Percentiles rank a stretch among this genome's conserved stretches.
Evolutionary conservation across 352 stramenopile genomes (phyloP).

Genomic region (Phytophthora sp.): DNA sequence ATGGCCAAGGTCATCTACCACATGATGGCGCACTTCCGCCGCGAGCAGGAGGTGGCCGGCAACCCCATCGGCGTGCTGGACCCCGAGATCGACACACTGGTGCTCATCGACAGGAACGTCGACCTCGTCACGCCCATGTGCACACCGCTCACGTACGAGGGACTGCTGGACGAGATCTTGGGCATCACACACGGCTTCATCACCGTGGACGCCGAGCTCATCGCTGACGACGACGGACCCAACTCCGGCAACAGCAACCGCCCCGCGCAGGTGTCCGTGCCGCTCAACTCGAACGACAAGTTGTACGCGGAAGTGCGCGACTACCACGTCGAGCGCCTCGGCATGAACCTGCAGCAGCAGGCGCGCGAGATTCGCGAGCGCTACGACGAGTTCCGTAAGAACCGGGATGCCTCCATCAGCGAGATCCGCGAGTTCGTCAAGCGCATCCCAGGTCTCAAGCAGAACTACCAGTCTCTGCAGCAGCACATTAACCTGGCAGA

Average conservation of each 20-base stretch:
- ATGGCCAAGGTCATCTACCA: slow-evolving; percentile 93
- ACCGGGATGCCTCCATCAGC: slow-evolving; percentile 95
- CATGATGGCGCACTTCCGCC: slow-evolving; percentile 91
- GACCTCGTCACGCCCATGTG: slow-evolving; percentile 97
- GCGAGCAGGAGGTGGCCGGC: slow-evolving; percentile 89
- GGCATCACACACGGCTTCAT: slow-evolving; percentile 94
- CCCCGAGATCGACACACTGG: slow-evolving; percentile 93
- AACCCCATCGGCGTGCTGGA: slow-evolving; percentile 80
- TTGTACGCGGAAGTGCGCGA: slow-evolving; percentile 96
- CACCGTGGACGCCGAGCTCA: slow-evolving; percentile 76
- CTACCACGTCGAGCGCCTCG: slow-evolving; percentile 96
- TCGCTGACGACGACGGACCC: slow-evolving; percentile 70
- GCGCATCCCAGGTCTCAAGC: slow-evolving; percentile 94
- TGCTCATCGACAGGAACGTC: slow-evolving; percentile 95
- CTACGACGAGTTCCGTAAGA: slow-evolving; percentile 96
- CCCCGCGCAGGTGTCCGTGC: slow-evolving; percentile 89
- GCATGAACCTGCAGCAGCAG: slow-evolving; percentile 96
- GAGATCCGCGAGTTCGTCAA: slow-evolving; percentile 99
- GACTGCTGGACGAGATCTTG: slow-evolving; percentile 96
- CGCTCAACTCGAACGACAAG: slow-evolving; percentile 91
- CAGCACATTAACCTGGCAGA: slow-evolving; percentile 98
- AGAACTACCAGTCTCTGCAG: slow-evolving; percentile 95
- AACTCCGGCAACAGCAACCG: slow-evolving; percentile 32
- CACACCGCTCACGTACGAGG: slow-evolving; percentile 97
- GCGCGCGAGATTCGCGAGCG: slow-evolving; percentile 94